These are phyloP conservation scores for Magnolia sinica DNA, from an alignment of 164 flowering plant species.

Conservation along the genomic window DNA sequence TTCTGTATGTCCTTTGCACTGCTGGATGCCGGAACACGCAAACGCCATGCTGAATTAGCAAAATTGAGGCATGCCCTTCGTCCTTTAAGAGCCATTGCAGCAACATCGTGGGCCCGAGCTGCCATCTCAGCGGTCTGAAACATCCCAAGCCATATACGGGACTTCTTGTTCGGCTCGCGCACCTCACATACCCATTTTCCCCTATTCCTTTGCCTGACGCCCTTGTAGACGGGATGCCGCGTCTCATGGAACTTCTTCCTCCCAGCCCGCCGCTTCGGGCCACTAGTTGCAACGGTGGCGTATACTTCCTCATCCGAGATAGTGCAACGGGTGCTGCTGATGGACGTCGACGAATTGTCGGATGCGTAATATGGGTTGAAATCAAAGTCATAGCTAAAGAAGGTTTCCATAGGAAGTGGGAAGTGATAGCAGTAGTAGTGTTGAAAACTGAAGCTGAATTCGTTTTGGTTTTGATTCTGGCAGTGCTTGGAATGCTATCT, in stretches of 20 bases:
- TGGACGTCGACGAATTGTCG: neutral
- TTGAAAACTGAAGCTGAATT: neutral
- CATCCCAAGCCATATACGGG: conserved; percentile 62
- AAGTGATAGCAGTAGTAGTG: neutral
- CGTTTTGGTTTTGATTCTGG: neutral
- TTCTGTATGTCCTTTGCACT: conserved; percentile 18
- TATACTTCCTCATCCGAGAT: neutral
- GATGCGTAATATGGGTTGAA: neutral
- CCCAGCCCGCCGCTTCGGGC: conserved; percentile 50
- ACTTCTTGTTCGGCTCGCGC: conserved; percentile 48
- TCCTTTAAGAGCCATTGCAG: conserved; percentile 25
- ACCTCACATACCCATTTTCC: conserved; percentile 58
- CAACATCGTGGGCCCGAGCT: conserved; percentile 30
- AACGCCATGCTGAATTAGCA: conserved; percentile 16
- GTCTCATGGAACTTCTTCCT: conserved; percentile 72
- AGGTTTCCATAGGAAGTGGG: neutral
- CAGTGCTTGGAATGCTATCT: too few relatives aligned
- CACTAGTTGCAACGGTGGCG: neutral
- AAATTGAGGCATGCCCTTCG: conserved; percentile 24
- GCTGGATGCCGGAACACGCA: conserved; percentile 19
- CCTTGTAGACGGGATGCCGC: conserved; percentile 64
- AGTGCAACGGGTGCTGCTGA: neutral
- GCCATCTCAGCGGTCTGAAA: conserved; percentile 37
- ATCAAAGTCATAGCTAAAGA: neutral
- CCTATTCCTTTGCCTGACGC: conserved; percentile 44